Evolutionary conservation across 2,329 filamentous ascomycete species (phyloP).

Genomic region (Mycosphaerella sp.): DNA sequence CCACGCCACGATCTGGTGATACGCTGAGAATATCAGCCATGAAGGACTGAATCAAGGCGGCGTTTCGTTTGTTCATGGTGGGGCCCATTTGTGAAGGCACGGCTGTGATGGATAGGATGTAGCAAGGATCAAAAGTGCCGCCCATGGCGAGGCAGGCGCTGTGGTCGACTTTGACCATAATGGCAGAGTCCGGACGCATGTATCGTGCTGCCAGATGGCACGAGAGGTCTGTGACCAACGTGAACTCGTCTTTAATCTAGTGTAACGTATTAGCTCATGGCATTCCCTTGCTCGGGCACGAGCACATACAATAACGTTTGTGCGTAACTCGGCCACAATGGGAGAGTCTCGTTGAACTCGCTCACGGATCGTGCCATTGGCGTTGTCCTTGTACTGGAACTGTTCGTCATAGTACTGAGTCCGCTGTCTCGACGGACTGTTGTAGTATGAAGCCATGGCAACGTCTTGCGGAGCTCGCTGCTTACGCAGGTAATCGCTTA

Average conservation of each 20-base stretch:
- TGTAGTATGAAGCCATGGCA: conserved; percentile 21
- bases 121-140: conserved; percentile 71
- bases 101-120: conserved; percentile 67
- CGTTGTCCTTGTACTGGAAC: conserved; percentile 31
- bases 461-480: conserved; percentile 19
- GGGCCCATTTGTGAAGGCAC: conserved; percentile 63
- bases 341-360: conserved; percentile 42
- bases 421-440: conserved; percentile 31
- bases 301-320: conserved; percentile 47
- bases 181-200: conserved; percentile 63
- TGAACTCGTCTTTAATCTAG: conserved; percentile 68
- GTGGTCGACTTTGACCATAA: conserved; percentile 71
- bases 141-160: conserved; percentile 68
- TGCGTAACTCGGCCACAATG: conserved; percentile 44
- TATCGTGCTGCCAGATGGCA: conserved; percentile 69
- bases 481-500: conserved; percentile 21
- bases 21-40: conserved; percentile 67
- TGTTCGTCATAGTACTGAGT: conserved; percentile 34
- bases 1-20: conserved; percentile 57
- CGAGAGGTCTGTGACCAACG: conserved; percentile 67
- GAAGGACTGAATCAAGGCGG: conserved; percentile 68
- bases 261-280: conserved; percentile 15
- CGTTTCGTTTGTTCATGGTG: conserved; percentile 73
- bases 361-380: conserved; percentile 32
- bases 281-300: conserved; percentile 1